Evolutionary conservation across 1,284 basidiomycete species (phyloP).

Genomic region (Wallemia ichthyophaga): DNA sequence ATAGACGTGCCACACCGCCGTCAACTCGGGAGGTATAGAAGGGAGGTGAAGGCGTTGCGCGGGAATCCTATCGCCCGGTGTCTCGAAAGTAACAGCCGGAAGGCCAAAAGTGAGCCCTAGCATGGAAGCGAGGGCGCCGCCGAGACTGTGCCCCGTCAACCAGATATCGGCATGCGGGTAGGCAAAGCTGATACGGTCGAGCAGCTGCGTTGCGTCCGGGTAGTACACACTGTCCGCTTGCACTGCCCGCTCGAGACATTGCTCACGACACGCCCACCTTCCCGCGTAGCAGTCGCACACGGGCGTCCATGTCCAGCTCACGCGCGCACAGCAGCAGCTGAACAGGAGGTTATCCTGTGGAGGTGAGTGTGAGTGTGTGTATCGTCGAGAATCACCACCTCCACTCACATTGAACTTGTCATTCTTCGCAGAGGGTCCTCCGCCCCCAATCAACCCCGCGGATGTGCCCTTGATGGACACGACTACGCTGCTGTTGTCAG

Average conservation of each 20-base stretch:
- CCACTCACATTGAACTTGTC: constrained; percentile 47
- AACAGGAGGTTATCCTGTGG: constrained; percentile 64
- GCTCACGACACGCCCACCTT: constrained; percentile 49
- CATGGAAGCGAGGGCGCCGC: constrained; percentile 58
- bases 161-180: constrained; percentile 81
- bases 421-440: constrained; percentile 58
- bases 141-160: constrained; percentile 72
- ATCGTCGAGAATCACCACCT: not conserved
- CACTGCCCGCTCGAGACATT: constrained; percentile 50
- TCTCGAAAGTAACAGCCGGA: constrained; percentile 65
- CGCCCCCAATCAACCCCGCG: constrained; percentile 40
- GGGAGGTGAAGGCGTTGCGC: constrained; percentile 66
- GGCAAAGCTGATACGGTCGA: constrained; percentile 36
- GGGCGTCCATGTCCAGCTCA: constrained; percentile 80
- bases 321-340: constrained; percentile 83
- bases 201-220: constrained; percentile 28
- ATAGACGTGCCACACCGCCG: constrained; percentile 23
- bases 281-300: constrained; percentile 76
- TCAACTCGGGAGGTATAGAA: constrained; percentile 17
- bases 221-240: constrained; percentile 69
- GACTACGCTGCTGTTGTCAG: constrained; percentile 32
- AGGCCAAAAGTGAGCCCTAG: constrained; percentile 73
- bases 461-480: constrained; percentile 86
- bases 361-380: not conserved
- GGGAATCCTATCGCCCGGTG: constrained; percentile 68